Evolutionary conservation across 495 filamentous ascomycete species (phyloP), one percentile per base, ranked within the genome.

Genomic region (Daldinia concentrica): DNA sequence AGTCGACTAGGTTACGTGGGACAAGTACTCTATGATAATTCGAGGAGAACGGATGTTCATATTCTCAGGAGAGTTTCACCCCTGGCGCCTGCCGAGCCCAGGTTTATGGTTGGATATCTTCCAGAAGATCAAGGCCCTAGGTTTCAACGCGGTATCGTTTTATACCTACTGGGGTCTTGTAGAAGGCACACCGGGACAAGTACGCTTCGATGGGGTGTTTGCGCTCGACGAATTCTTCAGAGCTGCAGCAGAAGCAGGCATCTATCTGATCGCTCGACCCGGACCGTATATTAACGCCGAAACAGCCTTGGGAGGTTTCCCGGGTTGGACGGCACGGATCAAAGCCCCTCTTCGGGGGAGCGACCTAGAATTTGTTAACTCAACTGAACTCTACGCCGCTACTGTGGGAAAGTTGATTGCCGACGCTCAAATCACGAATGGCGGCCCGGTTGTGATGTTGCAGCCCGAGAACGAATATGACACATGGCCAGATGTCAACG

Each of bases 51-150:
- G 90, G 34, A 71, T 93, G 50, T 86, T 92, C 79, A 79, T 94
- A 15, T 93, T 90, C 75, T 88, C 84, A 69, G 92, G 88, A 62
- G 91, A 94, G 79, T 83, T 92, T 34, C 91, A 93, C 74, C 90
- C 90, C 6, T 92, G 84, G 75, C 90, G 91, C 64, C 83, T 94
- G 6, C 92, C 92, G 1, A 91, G 93, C 11, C 85, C 89, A 1
- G 82, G 85, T 26, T 82, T 94, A 9, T 93, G 86, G 84, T 83
- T 90, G 36, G 92, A 94, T 74, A 76, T 94, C 26, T 89, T 95
- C 75, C 88, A 93, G 71, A 95, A 95, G 77, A 87, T 93, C 79
- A 92, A 90, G 76, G 90, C 91, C 50, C 73, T 92, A 0, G 92
- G 92, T 5, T 92, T 92, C 78, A 93, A 90, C 68, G 82, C 85